Base-by-base conservation (phyloP, 2,329 filamentous ascomycete species). In the Chrysoporthe deuterocubensis region DNA sequence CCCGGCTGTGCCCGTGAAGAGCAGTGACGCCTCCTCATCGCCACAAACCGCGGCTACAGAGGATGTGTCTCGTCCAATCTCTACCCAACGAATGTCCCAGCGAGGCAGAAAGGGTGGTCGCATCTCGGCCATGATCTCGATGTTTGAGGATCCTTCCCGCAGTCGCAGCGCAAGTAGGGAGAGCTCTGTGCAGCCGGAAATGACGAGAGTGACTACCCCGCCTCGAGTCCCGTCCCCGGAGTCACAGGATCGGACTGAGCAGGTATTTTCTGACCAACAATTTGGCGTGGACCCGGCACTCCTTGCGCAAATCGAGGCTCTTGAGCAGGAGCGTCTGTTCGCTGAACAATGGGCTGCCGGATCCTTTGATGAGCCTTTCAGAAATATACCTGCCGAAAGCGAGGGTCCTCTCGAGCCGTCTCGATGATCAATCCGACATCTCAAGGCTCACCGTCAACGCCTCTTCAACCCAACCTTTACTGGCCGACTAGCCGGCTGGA, bases 291-390 rank as follows among this genome's bases (percentile, higher is more conserved):
- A 57, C 14, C 4, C 34, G 1, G 50, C 4, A 5, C 26, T 54
- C 64, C 71, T 75, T 57, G 75, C 76, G 11, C 75, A 75, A 62
- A 76, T 77, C 63, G 74, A 75, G 64, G 76, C 74, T 2, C 72
- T 78, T 1, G 76, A 78, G 72, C 73, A 75, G 62, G 76, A 78
- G 70, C 71, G 74, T 26, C 50, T 72, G 18, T 76, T 74, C 54
- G 75, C 72, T 5, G 72, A 75, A 67, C 70, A 72, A 44, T 69
- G 69, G 32, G 73, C 72, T 8, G 64, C 46, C 59, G 58, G 50
- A 9, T 52, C 64, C 34, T 64, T 61, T 62, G 60, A 58, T 1
- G n/a, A 56, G 57, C 13, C 60, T 50, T 46, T 37, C 18, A 56
- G 57, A 42, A n/a, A 57, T 16, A 54, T 48, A 11, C 5, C 37